Evolutionary conservation across 2,329 filamentous ascomycete genomes (phyloP), one percentile per base, ranked within the genome.

Genomic region (Aciculosporium take): DNA sequence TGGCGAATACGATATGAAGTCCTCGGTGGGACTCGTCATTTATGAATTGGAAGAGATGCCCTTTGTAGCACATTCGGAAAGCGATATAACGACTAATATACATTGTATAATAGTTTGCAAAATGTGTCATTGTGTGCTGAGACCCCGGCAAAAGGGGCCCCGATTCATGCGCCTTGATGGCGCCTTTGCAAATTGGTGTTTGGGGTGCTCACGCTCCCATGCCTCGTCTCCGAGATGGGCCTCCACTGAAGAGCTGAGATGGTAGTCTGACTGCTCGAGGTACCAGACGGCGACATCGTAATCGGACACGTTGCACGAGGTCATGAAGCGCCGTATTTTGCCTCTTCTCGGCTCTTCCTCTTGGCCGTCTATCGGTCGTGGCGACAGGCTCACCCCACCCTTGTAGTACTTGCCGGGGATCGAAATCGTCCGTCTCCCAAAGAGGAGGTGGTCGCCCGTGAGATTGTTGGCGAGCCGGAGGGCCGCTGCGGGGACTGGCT

Each of bases 211-310:
- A 49, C 67, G 71, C 61, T 86, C 84, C 84, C 84, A 89, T 40
- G 66, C 67, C 56, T 87, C 83, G 47, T 91, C 84, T 3, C 75
- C 80, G 48, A 73, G 67, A 56, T 75, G 87, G 3, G 71, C 67
- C 29, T 72, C 67, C 6, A 82, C 69, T 0, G 84, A 83, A 23
- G 61, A 57, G 3, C 76, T 72, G 13, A 88, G 62, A 50, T 86
- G 69, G 56, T 82, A 85, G 7, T 69, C 67, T 18, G 69, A 65
- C 56, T 84, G 79, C 52, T 85, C 73, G 33, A 91, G 68, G 57
- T 91, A 91, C 17, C 88, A 56, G 23, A 83, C 57, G 1, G 84
- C 84, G 39, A 86, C 67, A 54, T 86, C 80, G 62, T 79, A 88
- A 66, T 88, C 81, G 20, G 74, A 65, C 23, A 84, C 80, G 56